Percentiles rank a stretch among this genome's conserved stretches.
phyloP scores from a whole-genome alignment of 2,329 filamentous ascomycete genomes.

The Berkeleyomyces rouxiae region DNA sequence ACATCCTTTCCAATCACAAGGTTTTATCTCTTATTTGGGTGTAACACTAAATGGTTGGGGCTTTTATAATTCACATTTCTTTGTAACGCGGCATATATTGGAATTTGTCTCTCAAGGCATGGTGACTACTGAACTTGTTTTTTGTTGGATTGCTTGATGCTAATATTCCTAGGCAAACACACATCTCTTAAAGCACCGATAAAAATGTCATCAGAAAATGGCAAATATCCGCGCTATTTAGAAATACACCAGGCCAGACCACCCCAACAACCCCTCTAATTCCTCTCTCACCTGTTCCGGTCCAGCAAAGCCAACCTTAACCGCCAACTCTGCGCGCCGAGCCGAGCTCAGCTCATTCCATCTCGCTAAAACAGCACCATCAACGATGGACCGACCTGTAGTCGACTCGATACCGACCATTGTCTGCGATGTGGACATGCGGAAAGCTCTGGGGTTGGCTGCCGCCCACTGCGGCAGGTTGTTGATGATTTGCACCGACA shows the following conservation, averaged over 20 bases:
- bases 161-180: not conserved
- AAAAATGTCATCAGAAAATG: too few species aligned
- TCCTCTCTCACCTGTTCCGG: constrained; percentile 54
- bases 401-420: constrained; percentile 38
- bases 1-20: not conserved
- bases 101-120: not conserved
- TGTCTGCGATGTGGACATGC: constrained; percentile 35
- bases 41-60: not conserved
- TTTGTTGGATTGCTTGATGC: not conserved
- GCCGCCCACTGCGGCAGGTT: constrained; percentile 62
- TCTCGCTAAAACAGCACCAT: constrained; percentile 57
- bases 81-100: not conserved
- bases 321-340: constrained; percentile 54
- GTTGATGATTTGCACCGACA: constrained; percentile 64
- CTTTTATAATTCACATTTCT: not conserved
- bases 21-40: not conserved
- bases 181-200: not conserved
- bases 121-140: not conserved
- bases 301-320: constrained; percentile 50
- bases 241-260: constrained; percentile 42
- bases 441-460: constrained; percentile 68
- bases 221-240: not conserved
- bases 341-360: constrained; percentile 63
- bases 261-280: constrained; percentile 45
- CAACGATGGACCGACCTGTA: constrained; percentile 52